Base-by-base conservation (phyloP, 1,139 yeast species). In the Debaryomyces psychrophilus region DNA sequence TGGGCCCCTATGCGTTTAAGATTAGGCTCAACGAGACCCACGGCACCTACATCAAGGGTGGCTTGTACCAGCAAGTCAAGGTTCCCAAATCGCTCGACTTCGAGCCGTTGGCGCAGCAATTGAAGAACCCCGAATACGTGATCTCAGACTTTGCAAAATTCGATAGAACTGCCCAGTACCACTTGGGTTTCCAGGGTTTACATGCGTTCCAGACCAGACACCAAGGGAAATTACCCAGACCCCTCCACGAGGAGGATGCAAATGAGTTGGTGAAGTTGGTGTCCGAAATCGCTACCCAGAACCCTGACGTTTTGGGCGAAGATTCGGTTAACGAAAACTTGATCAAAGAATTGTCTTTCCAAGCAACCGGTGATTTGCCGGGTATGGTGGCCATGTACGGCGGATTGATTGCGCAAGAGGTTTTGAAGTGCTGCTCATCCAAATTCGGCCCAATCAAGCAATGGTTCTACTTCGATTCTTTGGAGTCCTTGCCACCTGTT, bases 341-440 rank as follows among this genome's bases (percentile, higher is more conserved):
- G 41, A 72, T 93, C 51, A 80, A 69, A 50, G 90, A 89, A 60
- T 73, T 93, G 51, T 71, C 97, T 0, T 87, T 76, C 65, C 97
- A 93, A 66, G 87, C 98, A 2, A 77, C 84, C 44, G 99, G 99
- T 68, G 97, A 93, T 59, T 69, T 92, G 44, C 96, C 97, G 20
- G 97, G 95, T 31, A 70, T 90, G 64, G 85, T 83, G 51, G 98
- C 98, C 4, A 86, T 92, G 55, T 82, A 82, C 61, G 99, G 99
- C 64, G 99, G 99, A 31, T 73, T 93, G 47, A 86, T 90, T 44
- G 99, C 99, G 3, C 99, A 93, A 69, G 99, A 93, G 71, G 97
- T 89, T 23, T 79, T 93, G 63, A 93, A 93, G 71, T 95, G 96
- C 43, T 87, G 93, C 58, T 87, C 97, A 7, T 96, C 98, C 42